A percentile compares a stretch with the other conserved stretches of the same genome.
phyloP scores from a whole-genome alignment of 2,329 filamentous ascomycete species.

The Aureobasidium sp. region DNA sequence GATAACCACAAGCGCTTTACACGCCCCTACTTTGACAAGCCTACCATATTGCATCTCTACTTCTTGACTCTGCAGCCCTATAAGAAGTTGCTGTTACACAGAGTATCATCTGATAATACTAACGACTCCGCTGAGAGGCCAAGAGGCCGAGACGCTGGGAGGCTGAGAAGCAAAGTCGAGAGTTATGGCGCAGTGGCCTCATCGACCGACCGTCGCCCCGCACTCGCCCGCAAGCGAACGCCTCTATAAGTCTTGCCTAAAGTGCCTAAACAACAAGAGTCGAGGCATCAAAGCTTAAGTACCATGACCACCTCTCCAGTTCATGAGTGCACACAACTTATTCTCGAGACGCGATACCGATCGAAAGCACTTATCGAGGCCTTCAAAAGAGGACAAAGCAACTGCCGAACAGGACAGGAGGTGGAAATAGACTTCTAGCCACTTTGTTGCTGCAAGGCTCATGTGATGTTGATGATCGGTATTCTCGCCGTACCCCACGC shows the following conservation, averaged over 20 bases:
- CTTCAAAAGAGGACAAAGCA: neutral
- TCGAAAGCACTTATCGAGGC: too few species aligned
- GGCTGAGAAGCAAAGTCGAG: too few species aligned
- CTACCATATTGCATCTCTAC: too few species aligned
- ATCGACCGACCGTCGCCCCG: neutral
- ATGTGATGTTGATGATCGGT: slow-evolving; percentile 8
- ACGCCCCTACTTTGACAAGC: too few species aligned
- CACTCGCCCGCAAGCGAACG: neutral
- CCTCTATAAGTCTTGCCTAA: neutral
- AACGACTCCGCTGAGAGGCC: too few species aligned
- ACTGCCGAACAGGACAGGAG: neutral
- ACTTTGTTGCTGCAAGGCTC: neutral
- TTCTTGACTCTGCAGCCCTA: too few species aligned
- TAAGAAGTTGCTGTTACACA: too few species aligned
- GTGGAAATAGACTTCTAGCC: slow-evolving; percentile 2
- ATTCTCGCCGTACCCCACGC: slow-evolving; percentile 8
- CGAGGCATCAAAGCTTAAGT: neutral
- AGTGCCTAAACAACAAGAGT: neutral
- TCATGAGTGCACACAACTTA: neutral
- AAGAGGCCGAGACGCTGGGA: too few species aligned
- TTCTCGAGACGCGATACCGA: neutral
- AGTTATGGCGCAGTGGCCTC: too few species aligned
- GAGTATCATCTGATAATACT: too few species aligned
- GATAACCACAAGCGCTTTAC: too few species aligned
- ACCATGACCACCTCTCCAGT: neutral